Conservation (phyloP, 1,284 basidiomycete species). For the Ustilago loliicola region DNA sequence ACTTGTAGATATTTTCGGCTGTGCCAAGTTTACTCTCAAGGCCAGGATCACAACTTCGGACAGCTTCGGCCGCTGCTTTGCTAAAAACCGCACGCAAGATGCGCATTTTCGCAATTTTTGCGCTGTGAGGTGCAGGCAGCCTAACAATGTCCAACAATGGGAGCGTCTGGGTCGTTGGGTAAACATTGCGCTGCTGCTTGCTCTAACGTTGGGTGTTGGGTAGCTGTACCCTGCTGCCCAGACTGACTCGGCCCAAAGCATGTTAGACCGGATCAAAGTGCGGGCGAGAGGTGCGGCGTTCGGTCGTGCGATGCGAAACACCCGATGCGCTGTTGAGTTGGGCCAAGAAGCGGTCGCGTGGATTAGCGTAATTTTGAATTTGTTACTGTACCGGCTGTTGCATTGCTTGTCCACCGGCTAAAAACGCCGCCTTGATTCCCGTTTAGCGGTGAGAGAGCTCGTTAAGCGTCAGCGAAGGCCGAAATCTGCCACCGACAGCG, state of each 20-base stretch:
- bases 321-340: slow-evolving; percentile 19
- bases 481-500: too few relatives aligned
- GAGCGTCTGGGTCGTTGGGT: too few relatives aligned
- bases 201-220: too few relatives aligned
- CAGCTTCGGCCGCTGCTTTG: slow-evolving; percentile 25
- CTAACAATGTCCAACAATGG: background rate
- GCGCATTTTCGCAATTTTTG: background rate
- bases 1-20: background rate
- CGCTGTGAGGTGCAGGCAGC: background rate
- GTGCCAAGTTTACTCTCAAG: background rate
- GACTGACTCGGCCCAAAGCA: too few relatives aligned
- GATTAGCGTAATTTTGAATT: slow-evolving; percentile 1
- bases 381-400: slow-evolving; percentile 4
- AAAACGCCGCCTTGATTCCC: slow-evolving; percentile 3
- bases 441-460: background rate
- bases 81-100: slow-evolving; percentile 22
- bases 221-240: too few relatives aligned
- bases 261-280: background rate
- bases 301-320: slow-evolving; percentile 33
- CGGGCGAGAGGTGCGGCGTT: slow-evolving; percentile 26
- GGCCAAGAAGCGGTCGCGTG: background rate
- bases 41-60: slow-evolving; percentile 25
- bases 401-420: slow-evolving; percentile 12
- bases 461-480: background rate
- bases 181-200: too few relatives aligned